phyloP scores from a whole-genome alignment of 2,329 filamentous ascomycete species.

The Exophiala bonariae region DNA sequence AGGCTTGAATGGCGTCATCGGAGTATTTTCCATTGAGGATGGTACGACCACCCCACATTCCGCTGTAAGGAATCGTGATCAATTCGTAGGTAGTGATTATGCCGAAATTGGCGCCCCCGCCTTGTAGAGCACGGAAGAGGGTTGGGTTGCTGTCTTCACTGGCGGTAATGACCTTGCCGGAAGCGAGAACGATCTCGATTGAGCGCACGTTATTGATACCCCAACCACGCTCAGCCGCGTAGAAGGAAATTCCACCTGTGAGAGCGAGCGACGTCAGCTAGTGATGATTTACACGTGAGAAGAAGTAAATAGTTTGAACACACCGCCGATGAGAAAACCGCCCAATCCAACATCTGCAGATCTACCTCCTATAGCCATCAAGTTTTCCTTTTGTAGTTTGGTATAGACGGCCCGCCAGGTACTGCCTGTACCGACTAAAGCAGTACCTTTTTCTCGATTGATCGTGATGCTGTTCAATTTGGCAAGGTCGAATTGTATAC shows the following conservation, averaged over 20 bases:
- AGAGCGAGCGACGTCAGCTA: too few relatives aligned
- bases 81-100: too few relatives aligned
- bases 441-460: background rate
- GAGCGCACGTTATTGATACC: too few relatives aligned
- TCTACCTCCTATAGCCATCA: background rate
- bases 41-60: background rate
- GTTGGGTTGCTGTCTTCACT: too few relatives aligned
- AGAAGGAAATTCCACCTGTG: too few relatives aligned
- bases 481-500: background rate
- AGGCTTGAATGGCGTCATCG: constrained; percentile 33
- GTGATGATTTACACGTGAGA: too few relatives aligned
- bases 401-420: background rate
- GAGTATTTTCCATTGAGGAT: constrained; percentile 28
- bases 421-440: background rate
- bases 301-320: too few relatives aligned
- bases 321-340: background rate
- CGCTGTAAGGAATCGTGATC: constrained; percentile 27
- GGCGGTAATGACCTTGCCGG: too few relatives aligned
- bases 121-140: too few relatives aligned
- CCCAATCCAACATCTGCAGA: background rate
- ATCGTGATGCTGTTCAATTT: background rate
- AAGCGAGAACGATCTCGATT: too few relatives aligned
- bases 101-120: too few relatives aligned
- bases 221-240: too few relatives aligned
- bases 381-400: background rate